phyloP scores from a whole-genome alignment of 148 eudicot genomes.

The Gaultheria prostrata region DNA sequence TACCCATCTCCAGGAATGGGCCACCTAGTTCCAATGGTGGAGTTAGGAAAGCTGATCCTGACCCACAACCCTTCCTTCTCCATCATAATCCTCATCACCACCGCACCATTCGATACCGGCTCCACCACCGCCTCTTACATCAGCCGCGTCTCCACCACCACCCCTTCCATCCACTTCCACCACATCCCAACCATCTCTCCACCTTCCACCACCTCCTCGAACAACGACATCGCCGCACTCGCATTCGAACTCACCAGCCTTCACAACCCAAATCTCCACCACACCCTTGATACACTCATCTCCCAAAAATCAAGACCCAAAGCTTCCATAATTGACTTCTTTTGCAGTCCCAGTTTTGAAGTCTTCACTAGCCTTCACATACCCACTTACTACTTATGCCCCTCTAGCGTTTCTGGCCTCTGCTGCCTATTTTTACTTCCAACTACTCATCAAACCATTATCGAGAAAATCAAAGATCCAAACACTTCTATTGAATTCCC shows the following conservation, averaged over 20 bases:
- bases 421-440: conserved; percentile 21
- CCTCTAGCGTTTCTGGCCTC: conserved; percentile 28
- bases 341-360: conserved; percentile 25
- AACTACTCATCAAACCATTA: not conserved
- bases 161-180: conserved; percentile 32
- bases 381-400: conserved; percentile 30
- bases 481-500: conserved; percentile 10
- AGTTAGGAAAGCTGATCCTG: conserved; percentile 26
- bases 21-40: conserved; percentile 33
- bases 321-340: conserved; percentile 27
- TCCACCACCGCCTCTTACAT: conserved; percentile 24
- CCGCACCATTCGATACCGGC: conserved; percentile 17
- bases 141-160: conserved; percentile 22
- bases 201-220: conserved; percentile 5
- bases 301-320: conserved; percentile 10
- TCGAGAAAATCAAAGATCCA: conserved; percentile 1
- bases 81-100: conserved; percentile 18
- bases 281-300: conserved; percentile 14
- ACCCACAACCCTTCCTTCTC: conserved; percentile 27
- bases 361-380: conserved; percentile 12
- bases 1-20: conserved; percentile 27
- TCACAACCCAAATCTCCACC: conserved; percentile 14
- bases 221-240: not conserved
- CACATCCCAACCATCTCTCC: conserved; percentile 24
- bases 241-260: conserved; percentile 21